These are phyloP conservation scores for Lumnitzera racemosa DNA, from an alignment of 345 rosid genomes.

Conservation along the genomic window DNA sequence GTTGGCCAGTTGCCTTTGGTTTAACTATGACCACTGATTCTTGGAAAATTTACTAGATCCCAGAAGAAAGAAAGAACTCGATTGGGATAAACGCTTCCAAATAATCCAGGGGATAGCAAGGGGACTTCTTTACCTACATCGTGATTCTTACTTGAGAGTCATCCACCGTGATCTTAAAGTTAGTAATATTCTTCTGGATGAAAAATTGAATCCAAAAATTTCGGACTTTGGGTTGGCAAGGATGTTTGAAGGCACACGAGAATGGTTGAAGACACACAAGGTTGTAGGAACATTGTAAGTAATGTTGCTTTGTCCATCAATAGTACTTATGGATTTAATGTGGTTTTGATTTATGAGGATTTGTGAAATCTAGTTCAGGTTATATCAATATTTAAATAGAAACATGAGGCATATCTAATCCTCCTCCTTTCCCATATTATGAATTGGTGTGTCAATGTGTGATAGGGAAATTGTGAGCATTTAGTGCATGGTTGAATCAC, in stretches of 20 bases:
- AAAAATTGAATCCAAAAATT: conserved; percentile 23
- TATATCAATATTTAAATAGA: too few relatives aligned
- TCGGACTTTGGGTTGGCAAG: conserved; percentile 29
- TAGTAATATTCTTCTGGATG: conserved; percentile 21
- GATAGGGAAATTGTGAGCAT: too few relatives aligned
- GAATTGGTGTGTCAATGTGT: too few relatives aligned
- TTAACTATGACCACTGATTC: neutral
- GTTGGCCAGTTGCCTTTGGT: neutral
- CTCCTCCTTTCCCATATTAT: too few relatives aligned
- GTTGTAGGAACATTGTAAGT: conserved; percentile 21
- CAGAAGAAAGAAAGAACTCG: conserved; percentile 4
- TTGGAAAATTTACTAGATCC: conserved; percentile 11
- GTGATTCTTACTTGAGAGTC: conserved; percentile 22
- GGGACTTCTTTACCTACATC: conserved; percentile 22
- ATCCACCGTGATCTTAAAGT: conserved; percentile 29
- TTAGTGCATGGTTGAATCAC: too few relatives aligned
- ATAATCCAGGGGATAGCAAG: conserved; percentile 26
- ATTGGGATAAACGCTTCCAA: conserved; percentile 19
- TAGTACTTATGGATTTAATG: too few relatives aligned
- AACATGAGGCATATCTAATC: too few relatives aligned
- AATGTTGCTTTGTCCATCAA: too few relatives aligned
- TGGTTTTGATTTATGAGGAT: too few relatives aligned
- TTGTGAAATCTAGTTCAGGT: too few relatives aligned
- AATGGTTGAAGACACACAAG: conserved; percentile 10
- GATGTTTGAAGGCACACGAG: conserved; percentile 10